Conservation (phyloP, 257 asterid species). For the Solanum boliviense region DNA sequence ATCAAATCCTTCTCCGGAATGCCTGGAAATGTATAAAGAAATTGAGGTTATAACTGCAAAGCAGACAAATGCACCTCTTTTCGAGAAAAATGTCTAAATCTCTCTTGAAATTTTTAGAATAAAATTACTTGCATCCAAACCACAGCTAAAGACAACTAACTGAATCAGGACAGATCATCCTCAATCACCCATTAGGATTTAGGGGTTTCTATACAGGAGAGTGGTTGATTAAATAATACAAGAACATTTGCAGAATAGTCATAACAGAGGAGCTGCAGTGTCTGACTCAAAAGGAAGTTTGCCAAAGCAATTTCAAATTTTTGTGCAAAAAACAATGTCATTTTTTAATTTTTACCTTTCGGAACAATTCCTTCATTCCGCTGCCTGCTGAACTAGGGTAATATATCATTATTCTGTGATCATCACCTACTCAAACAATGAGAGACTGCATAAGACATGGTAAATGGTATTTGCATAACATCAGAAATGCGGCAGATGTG, state of each 20-base stretch:
- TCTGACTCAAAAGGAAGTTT: not conserved
- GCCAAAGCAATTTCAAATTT: not conserved
- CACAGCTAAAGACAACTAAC: not conserved
- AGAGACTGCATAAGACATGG: not conserved
- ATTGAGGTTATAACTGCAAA: not conserved
- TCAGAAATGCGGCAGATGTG: not conserved
- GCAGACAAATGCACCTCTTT: not conserved
- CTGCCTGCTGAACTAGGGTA: slow-evolving; percentile 99
- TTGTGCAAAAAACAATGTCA: not conserved
- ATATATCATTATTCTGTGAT: slow-evolving; percentile 93
- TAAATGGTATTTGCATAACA: not conserved
- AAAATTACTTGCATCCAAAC: not conserved
- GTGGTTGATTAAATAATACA: not conserved
- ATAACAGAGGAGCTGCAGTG: not conserved
- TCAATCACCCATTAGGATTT: not conserved
- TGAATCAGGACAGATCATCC: not conserved
- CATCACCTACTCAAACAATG: slow-evolving; percentile 61
- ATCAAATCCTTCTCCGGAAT: not conserved
- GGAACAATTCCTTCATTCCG: slow-evolving; percentile 93
- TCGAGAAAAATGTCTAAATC: not conserved
- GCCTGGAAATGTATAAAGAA: not conserved
- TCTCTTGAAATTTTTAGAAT: not conserved
- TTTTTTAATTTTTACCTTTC: slow-evolving; percentile 48
- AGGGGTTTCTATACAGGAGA: not conserved
- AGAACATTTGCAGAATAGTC: not conserved